Evolutionary conservation across 2,329 filamentous ascomycete genomes (phyloP).

Genomic region (Fusarium pseudograminearum): DNA sequence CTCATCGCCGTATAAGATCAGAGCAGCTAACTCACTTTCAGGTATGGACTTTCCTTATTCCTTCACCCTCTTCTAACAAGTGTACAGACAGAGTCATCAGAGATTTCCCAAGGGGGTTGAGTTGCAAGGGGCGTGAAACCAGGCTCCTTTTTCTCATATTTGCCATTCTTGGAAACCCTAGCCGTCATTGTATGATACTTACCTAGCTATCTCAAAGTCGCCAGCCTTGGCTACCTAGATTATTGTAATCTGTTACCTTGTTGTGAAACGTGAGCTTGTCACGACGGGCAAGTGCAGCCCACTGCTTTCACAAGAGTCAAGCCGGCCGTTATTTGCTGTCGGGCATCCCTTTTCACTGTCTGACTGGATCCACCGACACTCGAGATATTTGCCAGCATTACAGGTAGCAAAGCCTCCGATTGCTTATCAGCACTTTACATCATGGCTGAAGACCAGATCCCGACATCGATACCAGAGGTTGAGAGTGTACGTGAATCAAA

Average conservation of each 20-base stretch:
- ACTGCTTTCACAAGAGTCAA: background rate
- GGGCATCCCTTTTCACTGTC: background rate
- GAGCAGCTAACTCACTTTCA: background rate
- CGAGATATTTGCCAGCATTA: background rate
- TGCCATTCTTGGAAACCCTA: background rate
- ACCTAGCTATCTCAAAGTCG: background rate
- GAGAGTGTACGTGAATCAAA: conserved; percentile 34
- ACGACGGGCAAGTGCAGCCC: background rate
- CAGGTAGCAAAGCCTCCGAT: background rate
- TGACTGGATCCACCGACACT: background rate
- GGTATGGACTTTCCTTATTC: background rate
- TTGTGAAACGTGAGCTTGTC: background rate
- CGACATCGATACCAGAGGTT: conserved; percentile 32
- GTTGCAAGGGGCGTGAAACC: background rate
- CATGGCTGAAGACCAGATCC: conserved; percentile 36
- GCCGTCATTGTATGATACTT: background rate
- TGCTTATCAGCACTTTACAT: background rate
- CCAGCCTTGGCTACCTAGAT: background rate
- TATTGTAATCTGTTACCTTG: background rate
- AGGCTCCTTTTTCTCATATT: conserved; percentile 1
- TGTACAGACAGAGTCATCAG: background rate
- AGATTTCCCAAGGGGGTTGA: background rate
- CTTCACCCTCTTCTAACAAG: background rate
- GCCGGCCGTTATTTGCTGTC: background rate
- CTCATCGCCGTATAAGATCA: background rate